Evolutionary conservation across 2,329 filamentous ascomycete genomes (phyloP), one percentile per base, ranked within the genome.

Genomic region (Phaeosphaeriaceae sp.): DNA sequence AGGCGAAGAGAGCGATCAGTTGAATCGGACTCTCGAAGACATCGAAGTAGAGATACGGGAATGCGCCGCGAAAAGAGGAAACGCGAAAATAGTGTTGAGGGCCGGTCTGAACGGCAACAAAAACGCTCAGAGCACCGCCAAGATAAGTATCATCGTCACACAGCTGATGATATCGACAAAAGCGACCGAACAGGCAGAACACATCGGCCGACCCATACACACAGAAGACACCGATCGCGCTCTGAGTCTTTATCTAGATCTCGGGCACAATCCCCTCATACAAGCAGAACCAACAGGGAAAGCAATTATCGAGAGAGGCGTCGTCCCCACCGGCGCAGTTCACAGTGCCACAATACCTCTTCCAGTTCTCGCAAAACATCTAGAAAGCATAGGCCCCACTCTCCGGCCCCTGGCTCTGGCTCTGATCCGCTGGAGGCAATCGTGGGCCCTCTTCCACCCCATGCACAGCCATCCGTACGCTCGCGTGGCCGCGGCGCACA

Each of bases 341-440:
- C 50, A 6, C 33, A 8, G 8, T 45, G 29, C 16, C 40, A 34
- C 35, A 30, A 39, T 21, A 8, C 39, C n/a, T 12, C 13, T 4
- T 2, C 39, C 40, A n/a, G 43, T 3, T 12, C 29, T 13, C 36
- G 26, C 11, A 39, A 43, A 36, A 30, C 39, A 11, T 35, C 37
- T 12, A 18, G 26, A 9, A 43, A 41, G 12, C 16, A 39, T 7
- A 45, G 36, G 29, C 53, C 28, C 41, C 58, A 48, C 23, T 52
- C 63, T 13, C 37, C 48, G 18, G 48, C 56, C 2, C 44, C 50
- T 29, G 62, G 48, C n/a, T 73, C 67, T 2, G 74, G 75, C 32
- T 92, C 89, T 0, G 90, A 95, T 67, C 87, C 89, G 1, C 75
- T 92, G 3, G 87, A 92, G 48, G 84, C 87, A 3, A 76, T 93